Base-by-base conservation (phyloP, 768 basidiomycete species). In the Leccinum imitatum region DNA sequence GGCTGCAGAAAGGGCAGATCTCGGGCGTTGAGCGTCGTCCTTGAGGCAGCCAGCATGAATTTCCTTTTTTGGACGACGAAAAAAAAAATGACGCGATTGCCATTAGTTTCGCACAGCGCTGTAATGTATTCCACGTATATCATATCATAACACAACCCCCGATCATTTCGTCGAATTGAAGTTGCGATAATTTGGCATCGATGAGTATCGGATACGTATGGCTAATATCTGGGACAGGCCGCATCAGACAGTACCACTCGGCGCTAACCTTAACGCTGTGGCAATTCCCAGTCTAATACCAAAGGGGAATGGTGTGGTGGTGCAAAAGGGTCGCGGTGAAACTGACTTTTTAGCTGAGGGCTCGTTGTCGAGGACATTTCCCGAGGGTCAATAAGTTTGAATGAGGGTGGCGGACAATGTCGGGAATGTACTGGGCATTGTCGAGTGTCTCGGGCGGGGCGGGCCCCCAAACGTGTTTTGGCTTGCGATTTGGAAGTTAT, bases 41-140 rank as follows among this genome's bases (percentile, higher is more conserved):
- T n/a, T n/a, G n/a, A n/a, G n/a, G n/a, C n/a, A n/a, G n/a, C n/a
- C n/a, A n/a, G n/a, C n/a, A n/a, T n/a, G n/a, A n/a, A n/a, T n/a
- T n/a, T n/a, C n/a, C n/a, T n/a, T n/a, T n/a, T n/a, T n/a, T n/a
- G n/a, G n/a, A n/a, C n/a, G n/a, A n/a, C n/a, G n/a, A n/a, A n/a
- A n/a, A n/a, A n/a, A n/a, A n/a, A n/a, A n/a, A n/a, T n/a, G n/a
- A n/a, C n/a, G n/a, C n/a, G n/a, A n/a, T n/a, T n/a, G n/a, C n/a
- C n/a, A n/a, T n/a, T n/a, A n/a, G n/a, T n/a, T n/a, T n/a, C n/a
- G n/a, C n/a, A n/a, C n/a, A n/a, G n/a, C n/a, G n/a, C n/a, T n/a
- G n/a, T 60, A 60, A 69, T 73, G 68, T 71, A 71, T 64, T 64
- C 51, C 58, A 70, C 50, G 60, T 66, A 68, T 67, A 62, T 67